Conservation (phyloP, 192 early-diverging fungal genomes). For the Coemansia sp. region DNA sequence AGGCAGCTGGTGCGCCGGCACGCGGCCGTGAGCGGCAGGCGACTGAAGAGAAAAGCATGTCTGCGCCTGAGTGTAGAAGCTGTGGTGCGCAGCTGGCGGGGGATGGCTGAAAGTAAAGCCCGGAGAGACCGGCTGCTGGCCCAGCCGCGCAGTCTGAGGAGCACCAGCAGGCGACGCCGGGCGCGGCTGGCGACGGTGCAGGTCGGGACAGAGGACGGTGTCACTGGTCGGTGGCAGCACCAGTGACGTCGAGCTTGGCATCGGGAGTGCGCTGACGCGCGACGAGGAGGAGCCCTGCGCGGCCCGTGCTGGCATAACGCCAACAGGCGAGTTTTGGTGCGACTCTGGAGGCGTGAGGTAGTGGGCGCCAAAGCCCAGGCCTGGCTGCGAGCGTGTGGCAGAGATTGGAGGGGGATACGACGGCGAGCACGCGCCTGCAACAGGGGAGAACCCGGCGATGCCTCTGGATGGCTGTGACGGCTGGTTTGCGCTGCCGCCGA, state of each 20-base stretch:
- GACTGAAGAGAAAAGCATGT: slow-evolving; percentile 26
- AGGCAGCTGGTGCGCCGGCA: slow-evolving; percentile 7
- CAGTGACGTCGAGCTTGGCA: slow-evolving; percentile 9
- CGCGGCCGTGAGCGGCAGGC: slow-evolving; percentile 7
- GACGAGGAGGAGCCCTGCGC: slow-evolving; percentile 13
- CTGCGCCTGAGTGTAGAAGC: slow-evolving; percentile 29
- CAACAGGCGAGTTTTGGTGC: slow-evolving; percentile 30
- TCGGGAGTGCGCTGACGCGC: slow-evolving; percentile 3
- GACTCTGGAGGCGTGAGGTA: slow-evolving; percentile 39
- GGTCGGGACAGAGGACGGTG: slow-evolving; percentile 12
- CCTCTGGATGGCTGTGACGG: slow-evolving; percentile 2
- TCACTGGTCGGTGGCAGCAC: slow-evolving; percentile 22
- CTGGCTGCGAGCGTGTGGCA: slow-evolving; percentile 29
- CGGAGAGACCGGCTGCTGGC: slow-evolving; percentile 14
- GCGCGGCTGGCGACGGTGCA: slow-evolving; percentile 12
- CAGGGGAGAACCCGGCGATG: background rate
- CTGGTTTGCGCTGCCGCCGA: slow-evolving; percentile 12
- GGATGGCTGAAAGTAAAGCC: slow-evolving; percentile 20
- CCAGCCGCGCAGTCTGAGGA: slow-evolving; percentile 8
- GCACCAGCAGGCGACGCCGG: slow-evolving; percentile 21
- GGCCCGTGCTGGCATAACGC: slow-evolving; percentile 11
- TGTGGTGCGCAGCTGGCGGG: slow-evolving; percentile 20
- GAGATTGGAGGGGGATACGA: slow-evolving; percentile 39
- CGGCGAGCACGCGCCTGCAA: background rate
- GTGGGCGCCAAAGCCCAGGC: slow-evolving; percentile 11